These are phyloP conservation scores for Dionaea muscipula DNA, from an alignment of 179 eudicot genomes.

Conservation along the genomic window DNA sequence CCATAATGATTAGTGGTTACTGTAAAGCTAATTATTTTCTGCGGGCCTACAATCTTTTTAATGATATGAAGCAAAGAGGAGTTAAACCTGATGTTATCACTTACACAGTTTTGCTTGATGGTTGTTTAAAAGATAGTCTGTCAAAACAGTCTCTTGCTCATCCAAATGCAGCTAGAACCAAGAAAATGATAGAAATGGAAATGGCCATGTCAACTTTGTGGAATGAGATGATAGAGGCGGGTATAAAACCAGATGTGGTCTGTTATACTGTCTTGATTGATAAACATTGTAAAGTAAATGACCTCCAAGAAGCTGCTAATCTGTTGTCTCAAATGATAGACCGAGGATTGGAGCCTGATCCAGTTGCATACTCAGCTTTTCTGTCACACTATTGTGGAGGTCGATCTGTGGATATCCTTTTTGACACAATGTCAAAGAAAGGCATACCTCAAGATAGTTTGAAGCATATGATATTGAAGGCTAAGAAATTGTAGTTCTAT, in stretches of 20 bases:
- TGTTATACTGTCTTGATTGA: constrained; percentile 46
- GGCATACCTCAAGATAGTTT: constrained; percentile 31
- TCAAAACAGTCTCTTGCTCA: constrained; percentile 7
- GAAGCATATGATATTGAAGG: too few species aligned
- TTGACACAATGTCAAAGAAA: constrained; percentile 24
- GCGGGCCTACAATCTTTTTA: constrained; percentile 37
- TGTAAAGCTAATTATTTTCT: constrained; percentile 28
- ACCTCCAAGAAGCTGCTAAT: constrained; percentile 33
- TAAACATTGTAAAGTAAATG: constrained; percentile 28
- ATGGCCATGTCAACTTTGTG: constrained; percentile 14
- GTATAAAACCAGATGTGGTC: constrained; percentile 25
- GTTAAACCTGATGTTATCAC: constrained; percentile 51
- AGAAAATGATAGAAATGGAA: constrained; percentile 3
- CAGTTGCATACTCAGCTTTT: constrained; percentile 50
- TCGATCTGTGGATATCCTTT: constrained; percentile 26
- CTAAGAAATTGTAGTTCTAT: too few species aligned
- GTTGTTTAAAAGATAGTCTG: constrained; percentile 24
- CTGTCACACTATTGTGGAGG: constrained; percentile 28
- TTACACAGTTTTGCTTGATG: constrained; percentile 55
- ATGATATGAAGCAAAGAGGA: constrained; percentile 47
- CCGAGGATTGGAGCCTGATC: constrained; percentile 47
- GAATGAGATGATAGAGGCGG: constrained; percentile 32
- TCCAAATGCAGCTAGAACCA: constrained; percentile 1
- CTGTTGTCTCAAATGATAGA: constrained; percentile 48
- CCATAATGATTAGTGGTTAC: constrained; percentile 60